Evolutionary conservation across 2,329 filamentous ascomycete species (phyloP), one percentile per base, ranked within the genome.

Genomic region (Ophioceras dolichostomum): DNA sequence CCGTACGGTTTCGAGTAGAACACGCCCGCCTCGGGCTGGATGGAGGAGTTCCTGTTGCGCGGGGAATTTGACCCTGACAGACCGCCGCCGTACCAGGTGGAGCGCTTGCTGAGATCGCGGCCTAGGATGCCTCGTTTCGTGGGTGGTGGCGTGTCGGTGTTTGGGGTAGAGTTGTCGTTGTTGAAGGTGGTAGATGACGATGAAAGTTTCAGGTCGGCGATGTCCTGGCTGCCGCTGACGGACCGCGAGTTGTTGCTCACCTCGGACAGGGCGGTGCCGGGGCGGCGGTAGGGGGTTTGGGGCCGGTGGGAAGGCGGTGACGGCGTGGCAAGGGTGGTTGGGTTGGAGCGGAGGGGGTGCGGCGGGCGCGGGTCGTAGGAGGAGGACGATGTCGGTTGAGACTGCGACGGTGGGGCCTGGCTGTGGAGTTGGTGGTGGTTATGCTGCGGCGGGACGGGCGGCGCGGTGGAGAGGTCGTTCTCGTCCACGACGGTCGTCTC

Each of bases 1-100:
- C 72, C 72, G 45, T 79, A 79, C n/a, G 69, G 64, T 49, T 70
- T 72, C 9, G 46, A 48, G 34, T 68, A 54, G 48, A 62, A 70
- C 50, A 76, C 74, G 32, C 51, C 53, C 13, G 49, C 48, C 36
- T 73, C 68, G 22, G 59, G 46, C 49, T 72, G 68, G 43, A 72
- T 68, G 32, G 65, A 67, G 43, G 61, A 66, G 43, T 64, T 50
- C n/a, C 60, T 44, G 42, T 56, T 49, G 27, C 53, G 46, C 27
- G 50, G 39, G 3, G 31, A 18, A n/a, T n/a, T n/a, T n/a, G n/a
- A n/a, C 12, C 12, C 8, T 19, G 14, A 13, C 10, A 33, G 9
- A 16, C 16, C 16, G 17, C 31, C 31, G 19, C 18, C 31, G 21
- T 16, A 17, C 36, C 36, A 37, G 14, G 36, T 20, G 18, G 19